Conservation (phyloP, 768 basidiomycete species). For the Tulasnella sp. region DNA sequence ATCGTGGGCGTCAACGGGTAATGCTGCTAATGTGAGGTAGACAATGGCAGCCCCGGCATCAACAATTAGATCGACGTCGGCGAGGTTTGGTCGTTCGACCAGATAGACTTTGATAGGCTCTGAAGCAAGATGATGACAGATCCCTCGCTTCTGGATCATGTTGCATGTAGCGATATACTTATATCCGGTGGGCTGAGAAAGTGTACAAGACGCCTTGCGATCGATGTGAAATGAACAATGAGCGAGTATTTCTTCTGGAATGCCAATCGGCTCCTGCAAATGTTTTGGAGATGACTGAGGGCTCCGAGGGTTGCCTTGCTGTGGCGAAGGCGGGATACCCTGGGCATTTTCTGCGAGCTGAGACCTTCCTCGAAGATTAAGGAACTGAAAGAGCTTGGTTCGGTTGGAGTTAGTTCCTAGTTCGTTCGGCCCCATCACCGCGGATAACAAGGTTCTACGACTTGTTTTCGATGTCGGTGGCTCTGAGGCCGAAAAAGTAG, state of each 20-base stretch:
- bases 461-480: not conserved
- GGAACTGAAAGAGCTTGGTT: not conserved
- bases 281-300: not conserved
- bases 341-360: not conserved
- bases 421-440: not conserved
- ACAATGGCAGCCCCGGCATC: constrained; percentile 65
- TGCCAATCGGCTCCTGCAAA: not conserved
- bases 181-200: constrained; percentile 50
- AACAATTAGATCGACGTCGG: constrained; percentile 66
- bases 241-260: not conserved
- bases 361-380: not conserved
- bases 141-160: constrained; percentile 66
- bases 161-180: constrained; percentile 71
- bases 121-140: constrained; percentile 58
- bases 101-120: constrained; percentile 55
- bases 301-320: not conserved
- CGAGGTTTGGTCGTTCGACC: constrained; percentile 64
- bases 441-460: not conserved
- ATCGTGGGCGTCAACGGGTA: constrained; percentile 60
- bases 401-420: not conserved
- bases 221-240: not conserved
- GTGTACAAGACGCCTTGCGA: constrained; percentile 32
- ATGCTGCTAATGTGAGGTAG: constrained; percentile 51
- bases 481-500: not conserved
- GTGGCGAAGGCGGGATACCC: not conserved